Evolutionary conservation across 1,284 basidiomycete species (phyloP).

Genomic region (Ustilago nuda): DNA sequence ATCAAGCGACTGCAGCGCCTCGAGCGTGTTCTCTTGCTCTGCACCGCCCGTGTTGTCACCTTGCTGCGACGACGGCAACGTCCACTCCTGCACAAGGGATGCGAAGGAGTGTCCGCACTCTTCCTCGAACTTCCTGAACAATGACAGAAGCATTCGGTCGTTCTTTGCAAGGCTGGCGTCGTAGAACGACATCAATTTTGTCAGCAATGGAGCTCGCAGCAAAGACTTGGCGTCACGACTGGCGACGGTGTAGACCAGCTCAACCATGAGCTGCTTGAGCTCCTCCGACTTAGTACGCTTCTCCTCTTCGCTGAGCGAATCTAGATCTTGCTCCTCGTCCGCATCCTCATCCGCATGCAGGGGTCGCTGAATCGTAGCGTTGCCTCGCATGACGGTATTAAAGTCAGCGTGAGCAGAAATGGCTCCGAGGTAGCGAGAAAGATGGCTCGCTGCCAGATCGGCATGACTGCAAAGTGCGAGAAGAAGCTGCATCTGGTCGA

Average conservation of each 20-base stretch:
- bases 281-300: constrained; percentile 9
- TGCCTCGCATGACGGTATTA: constrained; percentile 28
- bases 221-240: constrained; percentile 80
- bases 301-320: constrained; percentile 3
- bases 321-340: constrained; percentile 65
- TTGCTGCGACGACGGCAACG: constrained; percentile 19
- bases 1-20: constrained; percentile 80
- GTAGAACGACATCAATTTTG: constrained; percentile 81
- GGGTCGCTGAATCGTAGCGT: constrained; percentile 54
- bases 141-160: constrained; percentile 78
- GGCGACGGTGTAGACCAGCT: constrained; percentile 78
- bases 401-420: constrained; percentile 53
- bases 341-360: constrained; percentile 28
- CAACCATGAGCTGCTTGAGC: constrained; percentile 69
- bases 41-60: not conserved
- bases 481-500: constrained; percentile 73
- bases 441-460: constrained; percentile 21
- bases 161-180: constrained; percentile 76
- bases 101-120: constrained; percentile 77
- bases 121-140: constrained; percentile 82
- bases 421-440: constrained; percentile 48
- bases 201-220: constrained; percentile 82
- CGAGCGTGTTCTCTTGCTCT: constrained; percentile 69
- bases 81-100: constrained; percentile 39
- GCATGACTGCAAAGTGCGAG: constrained; percentile 69